Evolutionary conservation across 192 early-diverging fungal genomes (phyloP).

Genomic region (Gamsiella multidivaricata): DNA sequence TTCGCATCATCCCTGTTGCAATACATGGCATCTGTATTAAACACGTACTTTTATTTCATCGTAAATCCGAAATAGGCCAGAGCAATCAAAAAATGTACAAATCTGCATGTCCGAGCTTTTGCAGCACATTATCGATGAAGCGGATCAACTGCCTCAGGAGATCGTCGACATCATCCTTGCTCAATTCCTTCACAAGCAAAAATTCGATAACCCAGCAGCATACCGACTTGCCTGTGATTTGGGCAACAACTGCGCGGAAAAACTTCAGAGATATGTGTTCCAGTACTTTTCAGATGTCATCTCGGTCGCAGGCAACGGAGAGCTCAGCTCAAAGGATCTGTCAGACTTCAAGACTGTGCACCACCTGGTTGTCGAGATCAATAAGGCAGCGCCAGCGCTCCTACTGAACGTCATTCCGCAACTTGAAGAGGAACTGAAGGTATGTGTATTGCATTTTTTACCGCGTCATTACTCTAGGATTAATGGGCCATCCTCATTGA

Average conservation of each 20-base stretch:
- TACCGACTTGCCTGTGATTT: slow-evolving; percentile 86
- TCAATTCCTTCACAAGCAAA: slow-evolving; percentile 78
- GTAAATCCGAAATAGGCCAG: slow-evolving; percentile 53
- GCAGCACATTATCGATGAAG: slow-evolving; percentile 85
- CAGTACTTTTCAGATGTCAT: slow-evolving; percentile 94
- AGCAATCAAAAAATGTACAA: slow-evolving; percentile 81
- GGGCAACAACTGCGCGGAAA: slow-evolving; percentile 76
- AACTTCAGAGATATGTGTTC: slow-evolving; percentile 91
- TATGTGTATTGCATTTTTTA: slow-evolving; percentile 39
- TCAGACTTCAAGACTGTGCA: slow-evolving; percentile 77
- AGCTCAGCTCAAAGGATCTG: slow-evolving; percentile 58
- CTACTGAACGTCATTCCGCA: slow-evolving; percentile 93
- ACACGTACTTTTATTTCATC: not conserved
- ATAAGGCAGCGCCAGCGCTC: slow-evolving; percentile 76
- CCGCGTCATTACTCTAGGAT: too few relatives aligned
- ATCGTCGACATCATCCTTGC: slow-evolving; percentile 86
- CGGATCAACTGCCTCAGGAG: slow-evolving; percentile 74
- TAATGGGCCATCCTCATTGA: too few relatives aligned
- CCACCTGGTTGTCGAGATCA: slow-evolving; percentile 83
- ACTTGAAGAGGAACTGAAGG: slow-evolving; percentile 91
- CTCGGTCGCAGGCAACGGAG: slow-evolving; percentile 59
- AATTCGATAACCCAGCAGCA: slow-evolving; percentile 73
- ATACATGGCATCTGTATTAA: not conserved
- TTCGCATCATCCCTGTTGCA: not conserved
- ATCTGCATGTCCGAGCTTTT: slow-evolving; percentile 84